Percentiles rank a stretch among this genome's conserved stretches.
phyloP scores from a whole-genome alignment of 345 rosid genomes.

The Ricinus communis region DNA sequence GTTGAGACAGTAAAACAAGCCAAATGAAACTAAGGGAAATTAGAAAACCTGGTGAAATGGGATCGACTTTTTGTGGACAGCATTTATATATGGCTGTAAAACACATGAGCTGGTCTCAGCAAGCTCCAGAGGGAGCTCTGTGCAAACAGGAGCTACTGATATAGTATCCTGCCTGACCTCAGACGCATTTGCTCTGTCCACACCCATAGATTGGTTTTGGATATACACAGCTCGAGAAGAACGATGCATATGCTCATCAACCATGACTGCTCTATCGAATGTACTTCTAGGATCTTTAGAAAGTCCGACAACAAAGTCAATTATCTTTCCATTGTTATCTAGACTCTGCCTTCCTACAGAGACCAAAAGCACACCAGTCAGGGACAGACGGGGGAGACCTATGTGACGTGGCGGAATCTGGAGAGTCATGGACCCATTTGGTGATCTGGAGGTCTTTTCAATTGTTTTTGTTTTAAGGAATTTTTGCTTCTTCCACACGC shows the following conservation, averaged over 20 bases:
- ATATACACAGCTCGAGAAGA: not conserved
- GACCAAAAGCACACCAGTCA: no score
- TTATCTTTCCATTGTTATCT: not conserved
- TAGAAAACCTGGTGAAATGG: slow-evolving; percentile 18
- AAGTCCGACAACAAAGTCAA: not conserved
- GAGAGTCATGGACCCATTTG: no score
- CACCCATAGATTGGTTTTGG: slow-evolving; percentile 4
- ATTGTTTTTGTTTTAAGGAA: no score
- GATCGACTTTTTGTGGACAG: slow-evolving; percentile 5
- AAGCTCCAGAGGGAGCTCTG: slow-evolving; percentile 5
- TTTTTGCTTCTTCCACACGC: no score
- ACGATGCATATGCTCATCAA: not conserved
- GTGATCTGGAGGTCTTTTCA: no score
- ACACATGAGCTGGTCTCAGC: slow-evolving; percentile 4
- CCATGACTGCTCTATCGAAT: not conserved
- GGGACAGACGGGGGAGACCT: no score
- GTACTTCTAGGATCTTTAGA: slow-evolving; percentile 14
- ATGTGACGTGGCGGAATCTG: no score
- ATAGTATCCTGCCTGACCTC: slow-evolving; percentile 1
- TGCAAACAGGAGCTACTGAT: slow-evolving; percentile 12
- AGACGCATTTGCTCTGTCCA: slow-evolving; percentile 4
- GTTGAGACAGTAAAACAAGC: not conserved
- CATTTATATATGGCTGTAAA: slow-evolving; percentile 9
- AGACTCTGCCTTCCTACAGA: slow-evolving; percentile 10
- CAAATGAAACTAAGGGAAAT: not conserved